Evolutionary conservation across 1,139 yeast species (phyloP).

Genomic region (Zygosaccharomyces sapae): DNA sequence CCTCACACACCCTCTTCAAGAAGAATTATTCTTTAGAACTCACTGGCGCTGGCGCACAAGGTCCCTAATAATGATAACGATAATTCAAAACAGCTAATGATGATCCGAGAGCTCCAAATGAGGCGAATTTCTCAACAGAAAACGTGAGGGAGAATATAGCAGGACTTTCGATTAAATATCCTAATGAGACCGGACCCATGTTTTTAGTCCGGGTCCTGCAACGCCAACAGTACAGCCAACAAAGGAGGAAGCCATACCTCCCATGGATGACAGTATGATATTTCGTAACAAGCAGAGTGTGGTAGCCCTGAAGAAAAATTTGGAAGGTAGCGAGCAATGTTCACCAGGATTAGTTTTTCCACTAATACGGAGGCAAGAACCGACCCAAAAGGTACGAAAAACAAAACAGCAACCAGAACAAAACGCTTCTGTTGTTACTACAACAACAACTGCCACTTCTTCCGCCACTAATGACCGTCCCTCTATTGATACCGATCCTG

Average conservation of each 20-base stretch:
- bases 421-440: not conserved
- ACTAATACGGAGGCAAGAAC: conserved; percentile 13
- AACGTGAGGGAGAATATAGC: conserved; percentile 21
- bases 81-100: conserved; percentile 1
- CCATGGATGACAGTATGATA: conserved; percentile 11
- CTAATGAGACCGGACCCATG: conserved; percentile 11
- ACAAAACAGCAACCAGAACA: not conserved
- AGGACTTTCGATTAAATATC: conserved; percentile 17
- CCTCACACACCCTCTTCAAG: conserved; percentile 15
- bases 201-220: conserved; percentile 26
- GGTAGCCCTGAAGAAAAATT: conserved; percentile 22
- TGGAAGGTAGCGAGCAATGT: conserved; percentile 12
- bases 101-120: conserved; percentile 3
- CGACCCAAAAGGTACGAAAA: conserved; percentile 8
- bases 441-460: conserved; percentile 9
- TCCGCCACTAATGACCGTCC: not conserved
- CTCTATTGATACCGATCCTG: conserved; percentile 8
- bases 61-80: conserved; percentile 1
- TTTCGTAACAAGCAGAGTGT: conserved; percentile 19
- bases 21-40: conserved; percentile 20
- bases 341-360: conserved; percentile 7
- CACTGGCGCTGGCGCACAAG: conserved; percentile 1
- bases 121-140: conserved; percentile 16
- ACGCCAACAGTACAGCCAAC: conserved; percentile 27
- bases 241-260: conserved; percentile 21